phyloP scores from a whole-genome alignment of 257 asterid species.

The Salvia rosmarinus region DNA sequence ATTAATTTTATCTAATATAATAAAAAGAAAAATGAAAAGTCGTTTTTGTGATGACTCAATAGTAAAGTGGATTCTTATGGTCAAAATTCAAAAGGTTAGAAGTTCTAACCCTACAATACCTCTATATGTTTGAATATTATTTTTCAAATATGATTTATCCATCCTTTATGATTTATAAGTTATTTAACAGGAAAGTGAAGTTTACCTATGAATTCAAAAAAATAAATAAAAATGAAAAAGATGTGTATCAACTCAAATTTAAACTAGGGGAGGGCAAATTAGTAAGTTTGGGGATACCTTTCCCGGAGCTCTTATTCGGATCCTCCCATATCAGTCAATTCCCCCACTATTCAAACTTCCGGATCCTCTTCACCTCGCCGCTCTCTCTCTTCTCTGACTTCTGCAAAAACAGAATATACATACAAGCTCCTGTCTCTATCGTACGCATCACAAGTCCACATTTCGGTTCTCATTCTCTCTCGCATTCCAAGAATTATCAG shows the following conservation, averaged over 20 bases:
- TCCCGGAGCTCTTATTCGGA: conserved; percentile 36
- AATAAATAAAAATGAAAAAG: neutral
- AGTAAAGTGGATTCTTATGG: too few relatives aligned
- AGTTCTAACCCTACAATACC: too few relatives aligned
- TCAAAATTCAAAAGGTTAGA: too few relatives aligned
- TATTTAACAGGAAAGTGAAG: too few relatives aligned
- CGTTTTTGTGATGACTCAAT: too few relatives aligned
- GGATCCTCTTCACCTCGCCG: conserved; percentile 46
- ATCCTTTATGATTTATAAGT: too few relatives aligned
- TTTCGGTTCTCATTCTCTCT: conserved; percentile 44
- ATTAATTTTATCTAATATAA: too few relatives aligned
- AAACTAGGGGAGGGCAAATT: conserved; percentile 16
- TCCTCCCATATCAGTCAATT: conserved; percentile 41
- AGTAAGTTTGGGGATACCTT: neutral
- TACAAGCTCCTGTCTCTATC: conserved; percentile 51
- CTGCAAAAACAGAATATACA: conserved; percentile 33
- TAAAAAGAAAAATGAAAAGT: too few relatives aligned
- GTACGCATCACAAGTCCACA: conserved; percentile 42
- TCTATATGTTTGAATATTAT: too few relatives aligned
- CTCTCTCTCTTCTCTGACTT: conserved; percentile 38
- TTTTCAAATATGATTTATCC: too few relatives aligned
- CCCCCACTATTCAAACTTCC: conserved; percentile 57
- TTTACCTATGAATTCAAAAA: too few relatives aligned
- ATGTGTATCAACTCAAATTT: neutral
- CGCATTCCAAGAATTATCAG: conserved; percentile 33